Base-by-base conservation (phyloP, 1,284 basidiomycete species). In the Rhizoctonia solani region DNA sequence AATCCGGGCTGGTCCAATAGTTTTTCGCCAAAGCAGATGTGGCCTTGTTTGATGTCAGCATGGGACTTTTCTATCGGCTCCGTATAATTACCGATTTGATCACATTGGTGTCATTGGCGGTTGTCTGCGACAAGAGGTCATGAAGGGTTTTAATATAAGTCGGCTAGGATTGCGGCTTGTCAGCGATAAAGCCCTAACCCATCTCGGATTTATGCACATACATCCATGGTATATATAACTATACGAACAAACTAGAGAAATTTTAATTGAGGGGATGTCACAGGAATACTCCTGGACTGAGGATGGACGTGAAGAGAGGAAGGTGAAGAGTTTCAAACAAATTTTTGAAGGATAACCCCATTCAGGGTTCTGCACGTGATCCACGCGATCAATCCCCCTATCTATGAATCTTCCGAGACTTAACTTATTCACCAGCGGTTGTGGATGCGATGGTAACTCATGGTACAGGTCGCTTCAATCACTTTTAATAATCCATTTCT, bases 1-100 rank as follows among this genome's bases (percentile, higher is more conserved):
- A 97, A 79, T 85, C 81, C 16, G 94, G 85, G 75, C 89, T 87
- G 81, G 93, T 95, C 86, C 94, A 98, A 81, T 87, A 97, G 65
- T 94, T 88, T 71, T 87, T 87, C 79, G 95, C 96, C 67, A 99
- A 83, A 73, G 88, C 86, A 19, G 93, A 86, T 14, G 96, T 99
- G 5, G 96, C 95, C 93, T 97, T 73, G 14, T 1, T 46, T 39
- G 65, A 59, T 55, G 25, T 53, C 66, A 63, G 70, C 25, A 44
- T 65, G 11, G 23, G 37, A n/a, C 42, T 14, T 23, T 13, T 23
- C 42, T 32, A 19, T 16, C 21, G 37, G 27, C 9, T 42, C 27
- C 49, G 32, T 52, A 71, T 70, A 77, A 92, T 76, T 78, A 95
- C 93, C 74, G 88, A 85, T 82, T 96, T 95, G 77, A 97, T 86